Percentiles rank a stretch among this genome's conserved stretches.
These are phyloP conservation scores for Erodium chrysanthum DNA, from an alignment of 441 rosid species.

Conservation along the genomic window DNA sequence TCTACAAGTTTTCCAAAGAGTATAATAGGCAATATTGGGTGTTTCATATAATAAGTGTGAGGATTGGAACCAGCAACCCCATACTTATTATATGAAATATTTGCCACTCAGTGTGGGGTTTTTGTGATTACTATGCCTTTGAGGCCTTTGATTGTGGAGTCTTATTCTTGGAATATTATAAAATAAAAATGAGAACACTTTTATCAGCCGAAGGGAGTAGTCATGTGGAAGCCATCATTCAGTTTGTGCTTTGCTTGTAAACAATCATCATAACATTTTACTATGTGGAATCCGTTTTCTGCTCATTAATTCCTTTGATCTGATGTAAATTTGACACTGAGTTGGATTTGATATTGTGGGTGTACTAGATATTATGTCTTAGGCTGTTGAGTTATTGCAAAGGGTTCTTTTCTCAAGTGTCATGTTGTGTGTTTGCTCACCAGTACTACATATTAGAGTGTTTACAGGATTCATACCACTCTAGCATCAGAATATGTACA, in stretches of 20 bases:
- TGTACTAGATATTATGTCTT: neutral
- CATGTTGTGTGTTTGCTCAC: neutral
- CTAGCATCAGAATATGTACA: neutral
- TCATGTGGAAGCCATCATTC: neutral
- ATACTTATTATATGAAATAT: too few species aligned
- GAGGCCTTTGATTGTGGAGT: neutral
- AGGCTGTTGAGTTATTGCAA: neutral
- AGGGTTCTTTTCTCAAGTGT: neutral
- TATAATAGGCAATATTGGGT: neutral
- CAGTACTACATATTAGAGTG: neutral
- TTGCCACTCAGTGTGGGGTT: too few species aligned
- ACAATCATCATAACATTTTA: neutral
- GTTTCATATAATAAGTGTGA: neutral
- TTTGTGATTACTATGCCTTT: neutral
- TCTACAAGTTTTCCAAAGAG: neutral
- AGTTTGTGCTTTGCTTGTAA: neutral
- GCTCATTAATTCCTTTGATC: neutral
- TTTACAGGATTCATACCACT: neutral
- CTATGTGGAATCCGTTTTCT: neutral
- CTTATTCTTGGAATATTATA: neutral
- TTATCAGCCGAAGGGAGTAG: neutral
- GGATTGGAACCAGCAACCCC: too few species aligned
- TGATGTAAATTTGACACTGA: neutral
- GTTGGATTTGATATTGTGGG: neutral
- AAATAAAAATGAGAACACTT: neutral